phyloP scores from a whole-genome alignment of 2,329 filamentous ascomycete species.

The Magnaporthiopsis rhizophila region DNA sequence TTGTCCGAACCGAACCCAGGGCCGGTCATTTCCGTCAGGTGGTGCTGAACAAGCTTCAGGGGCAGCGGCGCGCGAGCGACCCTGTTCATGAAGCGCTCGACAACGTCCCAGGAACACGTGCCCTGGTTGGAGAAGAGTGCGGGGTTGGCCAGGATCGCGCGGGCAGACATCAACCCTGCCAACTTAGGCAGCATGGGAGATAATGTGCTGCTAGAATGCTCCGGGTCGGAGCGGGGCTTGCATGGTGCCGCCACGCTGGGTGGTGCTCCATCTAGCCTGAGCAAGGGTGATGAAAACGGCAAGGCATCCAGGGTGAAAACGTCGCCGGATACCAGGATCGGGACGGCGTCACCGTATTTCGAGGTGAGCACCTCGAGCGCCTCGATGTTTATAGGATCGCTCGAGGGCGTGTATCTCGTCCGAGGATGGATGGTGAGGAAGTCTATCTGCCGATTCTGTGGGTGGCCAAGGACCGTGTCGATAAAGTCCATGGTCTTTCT shows the following conservation, averaged over 20 bases:
- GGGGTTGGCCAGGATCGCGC: slow-evolving; percentile 60
- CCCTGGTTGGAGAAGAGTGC: slow-evolving; percentile 52
- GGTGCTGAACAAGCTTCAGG: slow-evolving; percentile 56
- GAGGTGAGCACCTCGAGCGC: slow-evolving; percentile 49
- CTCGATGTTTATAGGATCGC: slow-evolving; percentile 51
- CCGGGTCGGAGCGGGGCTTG: slow-evolving; percentile 2
- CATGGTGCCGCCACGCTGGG: neutral
- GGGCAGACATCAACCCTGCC: slow-evolving; percentile 61
- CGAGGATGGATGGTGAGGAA: slow-evolving; percentile 65
- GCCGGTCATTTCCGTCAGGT: slow-evolving; percentile 58
- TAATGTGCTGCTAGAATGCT: slow-evolving; percentile 16
- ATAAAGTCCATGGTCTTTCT: slow-evolving; percentile 55
- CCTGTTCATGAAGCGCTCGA: slow-evolving; percentile 54
- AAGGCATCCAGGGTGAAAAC: slow-evolving; percentile 50
- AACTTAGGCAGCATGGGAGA: slow-evolving; percentile 34
- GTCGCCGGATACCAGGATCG: slow-evolving; percentile 61
- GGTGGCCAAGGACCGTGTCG: slow-evolving; percentile 49
- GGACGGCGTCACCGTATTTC: slow-evolving; percentile 45
- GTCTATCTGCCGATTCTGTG: slow-evolving; percentile 46
- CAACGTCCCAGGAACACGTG: slow-evolving; percentile 52
- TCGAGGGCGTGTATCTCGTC: slow-evolving; percentile 52
- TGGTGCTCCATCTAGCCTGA: slow-evolving; percentile 10
- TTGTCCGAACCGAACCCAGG: slow-evolving; percentile 48
- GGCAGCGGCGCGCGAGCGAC: slow-evolving; percentile 51
- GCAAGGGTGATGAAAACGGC: slow-evolving; percentile 32